Percentiles rank a stretch among this genome's conserved stretches.
Conservation (phyloP, 768 basidiomycete genomes). For the Trametes coccinea region DNA sequence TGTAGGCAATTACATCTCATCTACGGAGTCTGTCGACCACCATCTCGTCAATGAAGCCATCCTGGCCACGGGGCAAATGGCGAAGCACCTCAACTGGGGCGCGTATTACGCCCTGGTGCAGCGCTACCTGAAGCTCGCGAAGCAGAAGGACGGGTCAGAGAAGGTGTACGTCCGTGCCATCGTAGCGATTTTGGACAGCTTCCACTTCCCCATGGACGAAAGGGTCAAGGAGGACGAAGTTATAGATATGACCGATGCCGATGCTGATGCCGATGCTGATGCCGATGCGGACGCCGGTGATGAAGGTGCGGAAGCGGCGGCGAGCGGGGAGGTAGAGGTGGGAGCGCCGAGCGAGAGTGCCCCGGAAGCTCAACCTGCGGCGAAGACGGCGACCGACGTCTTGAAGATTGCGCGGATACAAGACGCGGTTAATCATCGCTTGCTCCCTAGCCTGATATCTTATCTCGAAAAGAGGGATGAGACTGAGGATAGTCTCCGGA, state of each 20-base stretch:
- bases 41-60: conserved; percentile 92
- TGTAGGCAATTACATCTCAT: conserved; percentile 74
- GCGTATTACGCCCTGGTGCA: conserved; percentile 79
- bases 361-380: conserved; percentile 8
- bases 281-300: conserved; percentile 32
- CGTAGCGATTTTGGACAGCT: conserved; percentile 83
- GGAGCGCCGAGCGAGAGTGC: conserved; percentile 22
- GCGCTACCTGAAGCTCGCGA: conserved; percentile 72
- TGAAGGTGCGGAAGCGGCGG: background rate
- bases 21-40: conserved; percentile 68
- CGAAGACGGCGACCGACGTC: conserved; percentile 18
- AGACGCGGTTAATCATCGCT: conserved; percentile 71
- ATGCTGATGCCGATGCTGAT: conserved; percentile 27
- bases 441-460: conserved; percentile 77
- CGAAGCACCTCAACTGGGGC: conserved; percentile 78
- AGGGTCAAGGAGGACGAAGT: conserved; percentile 36
- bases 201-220: conserved; percentile 86
- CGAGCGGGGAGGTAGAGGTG: background rate
- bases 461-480: conserved; percentile 84
- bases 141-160: conserved; percentile 68
- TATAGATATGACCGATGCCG: conserved; percentile 32
- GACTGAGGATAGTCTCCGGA: conserved; percentile 80
- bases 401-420: conserved; percentile 46
- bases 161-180: conserved; percentile 83
- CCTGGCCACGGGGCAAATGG: conserved; percentile 71